Percentiles rank a stretch among this genome's conserved stretches.
Evolutionary conservation across 2,329 filamentous ascomycete genomes (phyloP).

Genomic region (Septoria linicola): DNA sequence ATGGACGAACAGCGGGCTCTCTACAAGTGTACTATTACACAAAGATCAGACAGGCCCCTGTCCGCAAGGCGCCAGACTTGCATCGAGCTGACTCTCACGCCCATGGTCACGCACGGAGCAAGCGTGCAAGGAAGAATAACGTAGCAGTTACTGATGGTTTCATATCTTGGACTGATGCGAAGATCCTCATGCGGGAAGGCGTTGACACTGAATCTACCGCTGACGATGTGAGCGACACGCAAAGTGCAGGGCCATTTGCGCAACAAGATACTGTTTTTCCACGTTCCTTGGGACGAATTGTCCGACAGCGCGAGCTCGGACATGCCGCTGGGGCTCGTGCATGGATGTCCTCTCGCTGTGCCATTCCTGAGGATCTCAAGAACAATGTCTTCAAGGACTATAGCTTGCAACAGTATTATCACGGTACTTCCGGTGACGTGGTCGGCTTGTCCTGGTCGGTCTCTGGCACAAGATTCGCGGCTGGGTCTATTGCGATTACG

Average conservation of each 20-base stretch:
- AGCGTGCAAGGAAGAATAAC: slow-evolving; percentile 11
- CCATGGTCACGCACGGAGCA: slow-evolving; percentile 6
- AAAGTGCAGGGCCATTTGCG: not conserved
- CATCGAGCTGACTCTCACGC: slow-evolving; percentile 6
- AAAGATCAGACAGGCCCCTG: slow-evolving; percentile 9
- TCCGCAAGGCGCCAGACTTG: not conserved
- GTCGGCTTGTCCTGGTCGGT: slow-evolving; percentile 57
- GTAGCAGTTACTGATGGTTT: slow-evolving; percentile 23
- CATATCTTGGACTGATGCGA: slow-evolving; percentile 28
- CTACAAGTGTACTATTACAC: slow-evolving; percentile 33
- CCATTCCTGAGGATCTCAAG: slow-evolving; percentile 29
- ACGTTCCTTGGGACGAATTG: slow-evolving; percentile 22
- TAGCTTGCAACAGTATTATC: slow-evolving; percentile 50
- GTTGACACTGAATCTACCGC: not conserved
- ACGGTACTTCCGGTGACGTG: slow-evolving; percentile 60
- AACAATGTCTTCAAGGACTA: slow-evolving; percentile 43
- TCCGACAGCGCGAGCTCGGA: slow-evolving; percentile 35
- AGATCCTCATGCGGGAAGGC: slow-evolving; percentile 8
- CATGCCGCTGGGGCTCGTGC: slow-evolving; percentile 16
- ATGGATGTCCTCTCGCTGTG: slow-evolving; percentile 18
- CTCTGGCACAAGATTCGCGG: slow-evolving; percentile 55
- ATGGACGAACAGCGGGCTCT: slow-evolving; percentile 34
- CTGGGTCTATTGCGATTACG: slow-evolving; percentile 56
- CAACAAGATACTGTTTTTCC: slow-evolving; percentile 25
- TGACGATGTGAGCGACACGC: not conserved